These are phyloP conservation scores for Purpureocillium takamizusanense DNA, from an alignment of 2,329 filamentous ascomycete species.

Conservation along the genomic window DNA sequence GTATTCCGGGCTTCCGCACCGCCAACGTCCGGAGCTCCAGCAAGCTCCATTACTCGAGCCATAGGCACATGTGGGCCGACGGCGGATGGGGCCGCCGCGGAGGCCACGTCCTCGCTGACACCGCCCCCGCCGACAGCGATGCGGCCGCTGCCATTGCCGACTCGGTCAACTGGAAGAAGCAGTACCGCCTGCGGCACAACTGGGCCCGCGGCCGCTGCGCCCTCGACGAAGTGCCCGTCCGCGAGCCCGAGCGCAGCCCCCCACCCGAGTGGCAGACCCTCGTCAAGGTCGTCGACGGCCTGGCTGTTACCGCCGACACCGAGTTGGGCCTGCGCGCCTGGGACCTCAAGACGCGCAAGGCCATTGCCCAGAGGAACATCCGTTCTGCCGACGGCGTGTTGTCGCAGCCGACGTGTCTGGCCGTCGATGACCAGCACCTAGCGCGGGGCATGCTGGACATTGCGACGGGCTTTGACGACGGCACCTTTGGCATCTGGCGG, in stretches of 20 bases:
- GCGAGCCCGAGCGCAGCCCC: constrained; percentile 21
- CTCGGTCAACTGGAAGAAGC: constrained; percentile 72
- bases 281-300: constrained; percentile 67
- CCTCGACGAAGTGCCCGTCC: constrained; percentile 65
- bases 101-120: constrained; percentile 43
- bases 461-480: constrained; percentile 61
- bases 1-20: constrained; percentile 57
- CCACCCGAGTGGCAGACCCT: constrained; percentile 46
- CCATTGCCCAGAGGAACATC: constrained; percentile 44
- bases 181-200: constrained; percentile 84
- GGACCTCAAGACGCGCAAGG: constrained; percentile 55
- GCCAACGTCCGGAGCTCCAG: constrained; percentile 16
- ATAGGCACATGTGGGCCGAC: constrained; percentile 34
- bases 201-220: constrained; percentile 79
- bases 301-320: constrained; percentile 69
- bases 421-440: constrained; percentile 47
- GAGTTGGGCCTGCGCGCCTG: constrained; percentile 67
- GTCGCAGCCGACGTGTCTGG: constrained; percentile 50
- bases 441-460: constrained; percentile 44
- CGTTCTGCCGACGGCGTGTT: constrained; percentile 10
- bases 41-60: constrained; percentile 36
- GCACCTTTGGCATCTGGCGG: constrained; percentile 62
- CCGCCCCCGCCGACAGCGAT: constrained; percentile 32
- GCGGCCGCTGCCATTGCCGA: constrained; percentile 7
- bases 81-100: constrained; percentile 27